Base-by-base conservation (phyloP, 176 grass and related monocot genomes). In the Miscanthus lutarioriparius region DNA sequence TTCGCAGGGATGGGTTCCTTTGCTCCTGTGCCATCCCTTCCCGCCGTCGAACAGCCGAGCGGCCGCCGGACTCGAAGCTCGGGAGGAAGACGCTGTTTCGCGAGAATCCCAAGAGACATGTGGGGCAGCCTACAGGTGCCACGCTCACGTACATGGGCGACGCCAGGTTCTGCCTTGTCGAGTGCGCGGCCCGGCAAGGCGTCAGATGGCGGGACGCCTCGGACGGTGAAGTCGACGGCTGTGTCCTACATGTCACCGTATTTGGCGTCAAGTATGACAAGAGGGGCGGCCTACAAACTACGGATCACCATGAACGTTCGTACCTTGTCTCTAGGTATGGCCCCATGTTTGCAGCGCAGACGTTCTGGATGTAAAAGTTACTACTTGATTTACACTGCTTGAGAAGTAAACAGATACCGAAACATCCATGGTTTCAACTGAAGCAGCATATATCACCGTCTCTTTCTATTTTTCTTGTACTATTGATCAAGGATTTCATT, bases 121-220 rank as follows among this genome's bases (percentile, higher is more conserved):
- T 64, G 0, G 32, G 43, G 72, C 22, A 35, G 15, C 20, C 37
- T 32, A 32, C 25, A 1, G 53, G 51, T 8, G 49, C 70, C 19
- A 25, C 58, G 27, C 58, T 84, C 40, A 23, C 71, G 8, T 66
- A 65, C 58, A 39, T 76, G 82, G 62, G 82, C 22, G 22, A 27
- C 22, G 6, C 8, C 43, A 66, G 44, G 82, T 84, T 84, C 14
- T 84, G 82, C 71, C 2, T 84, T 0, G 82, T 75, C 2, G 82
- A 84, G 59, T 49, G 82, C 40, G 58, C 72, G 81, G 28, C 5
- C 5, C 39, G 27, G 13, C 19, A 4, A 23, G 81, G 59, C 2
- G 10, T 61, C 3, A 2, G 2, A 25, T 0, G 3, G 19, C 2
- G 0, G 51, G 53, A 61, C 13, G 54, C 54, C 54, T 1, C 15